Conservation (phyloP, 2,329 filamentous ascomycete genomes). For the Pyrenochaeta sp. region DNA sequence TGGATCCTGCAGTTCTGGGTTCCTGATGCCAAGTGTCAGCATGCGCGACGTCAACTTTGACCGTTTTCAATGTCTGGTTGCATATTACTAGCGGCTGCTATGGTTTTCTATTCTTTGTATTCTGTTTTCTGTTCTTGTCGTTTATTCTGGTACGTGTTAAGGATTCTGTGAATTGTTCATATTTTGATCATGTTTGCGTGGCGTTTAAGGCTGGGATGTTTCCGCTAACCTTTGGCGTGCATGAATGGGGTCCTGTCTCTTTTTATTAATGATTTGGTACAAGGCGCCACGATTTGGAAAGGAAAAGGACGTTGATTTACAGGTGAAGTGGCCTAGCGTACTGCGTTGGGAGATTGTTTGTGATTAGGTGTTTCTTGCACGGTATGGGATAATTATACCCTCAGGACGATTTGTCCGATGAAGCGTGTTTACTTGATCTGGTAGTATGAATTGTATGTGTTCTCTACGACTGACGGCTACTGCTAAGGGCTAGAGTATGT, state of each 20-base stretch:
- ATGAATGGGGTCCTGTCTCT: not conserved
- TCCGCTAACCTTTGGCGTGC: not conserved
- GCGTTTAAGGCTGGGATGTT: not conserved
- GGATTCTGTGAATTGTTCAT: not conserved
- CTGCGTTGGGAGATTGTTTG: not conserved
- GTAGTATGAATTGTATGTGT: not conserved
- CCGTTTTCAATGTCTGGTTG: not conserved
- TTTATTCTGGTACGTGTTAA: constrained; percentile 1
- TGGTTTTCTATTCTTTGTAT: not conserved
- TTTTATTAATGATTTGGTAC: not conserved
- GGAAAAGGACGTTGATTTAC: not conserved
- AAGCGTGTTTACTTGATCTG: not conserved
- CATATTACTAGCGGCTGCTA: not conserved
- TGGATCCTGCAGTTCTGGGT: constrained; percentile 27
- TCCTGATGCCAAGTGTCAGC: not conserved
- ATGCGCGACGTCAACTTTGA: not conserved
- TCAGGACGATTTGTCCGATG: not conserved
- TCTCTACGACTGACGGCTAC: not conserved
- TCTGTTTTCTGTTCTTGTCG: not conserved
- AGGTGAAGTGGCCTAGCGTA: not conserved
- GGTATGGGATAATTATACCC: constrained; percentile 15
- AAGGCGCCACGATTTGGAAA: not conserved
- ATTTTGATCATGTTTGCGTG: not conserved
- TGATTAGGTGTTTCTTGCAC: constrained; percentile 3
- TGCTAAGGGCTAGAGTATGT: too few species aligned